phyloP scores from a whole-genome alignment of 164 flowering plant genomes.

The Saururus chinensis region DNA sequence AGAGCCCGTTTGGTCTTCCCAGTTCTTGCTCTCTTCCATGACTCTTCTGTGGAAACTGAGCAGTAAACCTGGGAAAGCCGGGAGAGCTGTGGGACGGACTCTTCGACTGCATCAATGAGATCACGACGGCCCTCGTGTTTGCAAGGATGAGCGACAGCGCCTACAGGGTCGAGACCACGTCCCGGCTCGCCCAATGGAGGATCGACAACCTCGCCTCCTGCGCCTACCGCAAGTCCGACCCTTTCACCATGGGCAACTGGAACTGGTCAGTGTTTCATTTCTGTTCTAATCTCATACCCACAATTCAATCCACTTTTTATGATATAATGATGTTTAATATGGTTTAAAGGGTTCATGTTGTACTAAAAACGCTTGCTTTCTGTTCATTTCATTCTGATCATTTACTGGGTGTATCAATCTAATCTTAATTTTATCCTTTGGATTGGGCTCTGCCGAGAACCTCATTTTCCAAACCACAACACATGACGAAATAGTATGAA shows the following conservation, averaged over 20 bases:
- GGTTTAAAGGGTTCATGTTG: too few species aligned
- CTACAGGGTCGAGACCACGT: constrained; percentile 71
- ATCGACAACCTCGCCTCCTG: constrained; percentile 68
- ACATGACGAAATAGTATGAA: too few species aligned
- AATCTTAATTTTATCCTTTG: too few species aligned
- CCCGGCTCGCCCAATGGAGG: constrained; percentile 96
- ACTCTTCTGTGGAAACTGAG: constrained; percentile 8
- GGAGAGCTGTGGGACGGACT: constrained; percentile 61
- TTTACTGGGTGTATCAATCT: too few species aligned
- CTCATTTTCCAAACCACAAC: too few species aligned
- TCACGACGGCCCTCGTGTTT: constrained; percentile 55
- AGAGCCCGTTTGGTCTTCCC: not conserved
- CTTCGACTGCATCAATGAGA: constrained; percentile 85
- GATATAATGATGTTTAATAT: too few species aligned
- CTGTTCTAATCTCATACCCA: not conserved
- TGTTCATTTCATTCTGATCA: too few species aligned
- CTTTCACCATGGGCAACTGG: constrained; percentile 95
- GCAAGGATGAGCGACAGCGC: constrained; percentile 78
- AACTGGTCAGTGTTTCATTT: constrained; percentile 40
- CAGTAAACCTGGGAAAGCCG: constrained; percentile 74
- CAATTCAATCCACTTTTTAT: too few species aligned
- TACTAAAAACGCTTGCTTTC: too few species aligned
- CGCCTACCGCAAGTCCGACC: constrained; percentile 85
- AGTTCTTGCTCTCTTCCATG: constrained; percentile 5
- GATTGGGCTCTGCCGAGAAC: too few species aligned